Evolutionary conservation across 2,329 filamentous ascomycete species (phyloP).

Genomic region (Ophiostoma perfectum): DNA sequence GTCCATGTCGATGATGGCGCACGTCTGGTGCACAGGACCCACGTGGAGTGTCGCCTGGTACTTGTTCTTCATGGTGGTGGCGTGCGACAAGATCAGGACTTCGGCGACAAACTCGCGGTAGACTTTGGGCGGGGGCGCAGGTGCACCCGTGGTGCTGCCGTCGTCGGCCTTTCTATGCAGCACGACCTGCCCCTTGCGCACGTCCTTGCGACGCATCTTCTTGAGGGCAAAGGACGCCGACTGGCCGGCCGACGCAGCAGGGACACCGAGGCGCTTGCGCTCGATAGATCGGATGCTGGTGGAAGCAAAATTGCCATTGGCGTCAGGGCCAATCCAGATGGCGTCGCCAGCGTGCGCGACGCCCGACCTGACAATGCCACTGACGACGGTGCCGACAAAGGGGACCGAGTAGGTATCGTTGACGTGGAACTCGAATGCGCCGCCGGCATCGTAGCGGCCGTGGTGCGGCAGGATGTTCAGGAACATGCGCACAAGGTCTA

Average conservation of each 20-base stretch:
- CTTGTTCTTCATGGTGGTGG: constrained; percentile 92
- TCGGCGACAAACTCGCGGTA: constrained; percentile 73
- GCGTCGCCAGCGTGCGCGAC: constrained; percentile 86
- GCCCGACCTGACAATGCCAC: constrained; percentile 83
- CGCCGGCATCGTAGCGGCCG: constrained; percentile 81
- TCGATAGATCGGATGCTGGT: constrained; percentile 91
- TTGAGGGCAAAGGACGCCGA: constrained; percentile 88
- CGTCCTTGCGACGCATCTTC: constrained; percentile 80
- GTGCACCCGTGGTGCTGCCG: not conserved
- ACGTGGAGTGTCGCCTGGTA: constrained; percentile 99
- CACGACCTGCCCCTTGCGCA: constrained; percentile 97
- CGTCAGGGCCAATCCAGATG: constrained; percentile 84
- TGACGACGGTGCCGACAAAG: constrained; percentile 93
- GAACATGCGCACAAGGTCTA: constrained; percentile 87
- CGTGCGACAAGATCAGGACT: constrained; percentile 90
- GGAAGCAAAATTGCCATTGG: constrained; percentile 78
- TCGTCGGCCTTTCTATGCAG: constrained; percentile 74
- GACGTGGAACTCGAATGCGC: constrained; percentile 88
- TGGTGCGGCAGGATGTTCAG: constrained; percentile 93
- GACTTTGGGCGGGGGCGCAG: constrained; percentile 53
- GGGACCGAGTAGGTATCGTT: constrained; percentile 98
- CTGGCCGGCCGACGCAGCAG: constrained; percentile 83
- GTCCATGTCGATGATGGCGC: constrained; percentile 95
- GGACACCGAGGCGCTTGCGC: constrained; percentile 83
- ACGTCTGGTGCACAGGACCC: constrained; percentile 90